phyloP scores from a whole-genome alignment of 176 grass and related monocot genomes.

The Oryza brachyantha region DNA sequence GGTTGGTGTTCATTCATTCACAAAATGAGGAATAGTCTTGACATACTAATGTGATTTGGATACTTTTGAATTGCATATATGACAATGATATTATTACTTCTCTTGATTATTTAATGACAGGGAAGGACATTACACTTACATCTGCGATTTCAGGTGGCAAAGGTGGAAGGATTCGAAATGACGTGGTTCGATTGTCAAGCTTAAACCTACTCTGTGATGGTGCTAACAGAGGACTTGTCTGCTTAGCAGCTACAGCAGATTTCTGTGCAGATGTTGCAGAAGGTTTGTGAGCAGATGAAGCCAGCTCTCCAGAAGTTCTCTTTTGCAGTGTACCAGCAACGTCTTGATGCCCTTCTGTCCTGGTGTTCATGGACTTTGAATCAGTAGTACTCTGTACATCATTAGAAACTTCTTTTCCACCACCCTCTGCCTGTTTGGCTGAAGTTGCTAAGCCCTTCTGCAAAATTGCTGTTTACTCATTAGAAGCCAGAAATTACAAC shows the following conservation, averaged over 20 bases:
- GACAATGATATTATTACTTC: background rate
- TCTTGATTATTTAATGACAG: conserved; percentile 9
- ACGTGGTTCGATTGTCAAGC: conserved; percentile 76
- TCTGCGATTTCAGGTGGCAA: conserved; percentile 75
- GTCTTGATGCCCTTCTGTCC: conserved; percentile 28
- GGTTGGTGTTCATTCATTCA: background rate
- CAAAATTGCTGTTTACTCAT: conserved; percentile 27
- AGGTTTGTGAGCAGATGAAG: conserved; percentile 44
- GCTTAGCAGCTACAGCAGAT: conserved; percentile 37
- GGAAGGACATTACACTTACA: conserved; percentile 50
- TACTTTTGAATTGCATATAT: conserved; percentile 3
- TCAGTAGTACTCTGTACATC: conserved; percentile 34
- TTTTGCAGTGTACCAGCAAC: conserved; percentile 41
- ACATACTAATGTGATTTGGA: background rate
- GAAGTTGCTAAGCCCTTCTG: conserved; percentile 48
- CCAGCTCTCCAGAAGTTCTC: conserved; percentile 45
- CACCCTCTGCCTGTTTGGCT: conserved; percentile 47
- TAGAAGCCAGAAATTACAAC: conserved; percentile 1
- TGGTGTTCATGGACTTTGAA: conserved; percentile 8
- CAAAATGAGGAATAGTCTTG: background rate
- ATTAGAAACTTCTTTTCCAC: conserved; percentile 47
- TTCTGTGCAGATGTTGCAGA: conserved; percentile 38
- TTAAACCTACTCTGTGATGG: conserved; percentile 55
- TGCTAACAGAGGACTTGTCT: conserved; percentile 31
- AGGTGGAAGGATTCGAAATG: conserved; percentile 90